Conservation (phyloP, 805 yeast species). For the Wickerhamiella vanderwaltii region DNA sequence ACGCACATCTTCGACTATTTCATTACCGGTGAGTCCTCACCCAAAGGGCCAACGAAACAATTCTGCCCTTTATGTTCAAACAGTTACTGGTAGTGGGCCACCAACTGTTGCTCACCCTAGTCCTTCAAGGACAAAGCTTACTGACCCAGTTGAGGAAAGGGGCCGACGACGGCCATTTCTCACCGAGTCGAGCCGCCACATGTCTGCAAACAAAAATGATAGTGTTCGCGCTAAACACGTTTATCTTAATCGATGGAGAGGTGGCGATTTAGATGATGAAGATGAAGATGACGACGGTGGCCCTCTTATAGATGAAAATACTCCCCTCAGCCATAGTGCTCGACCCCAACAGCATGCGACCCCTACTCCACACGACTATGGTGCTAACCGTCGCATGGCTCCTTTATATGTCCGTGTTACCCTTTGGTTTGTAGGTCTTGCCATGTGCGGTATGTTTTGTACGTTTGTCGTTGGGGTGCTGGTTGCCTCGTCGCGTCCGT, state of each 20-base stretch:
- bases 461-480: conserved; percentile 79
- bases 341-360: conserved; percentile 2
- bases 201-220: conserved; percentile 11
- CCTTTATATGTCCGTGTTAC: conserved; percentile 22
- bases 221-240: conserved; percentile 21
- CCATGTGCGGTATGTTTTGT: conserved; percentile 26
- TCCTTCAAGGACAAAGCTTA: background rate
- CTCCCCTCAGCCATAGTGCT: conserved; percentile 22
- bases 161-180: conserved; percentile 5
- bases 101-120: conserved; percentile 6
- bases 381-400: conserved; percentile 1
- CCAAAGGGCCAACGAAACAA: conserved; percentile 5
- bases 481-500: conserved; percentile 74
- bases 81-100: conserved; percentile 1
- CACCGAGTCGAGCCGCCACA: background rate
- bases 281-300: conserved; percentile 33
- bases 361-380: conserved; percentile 38
- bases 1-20: conserved; percentile 17
- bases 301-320: conserved; percentile 34
- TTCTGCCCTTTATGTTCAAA: conserved; percentile 5
- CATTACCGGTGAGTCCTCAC: conserved; percentile 12
- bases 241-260: conserved; percentile 25
- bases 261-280: conserved; percentile 33
- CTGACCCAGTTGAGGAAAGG: conserved; percentile 1
- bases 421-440: conserved; percentile 26